A percentile compares a stretch with the other conserved stretches of the same genome.
Conservation (phyloP, 2,329 filamentous ascomycete genomes). For the Phialophora verrucosa region DNA sequence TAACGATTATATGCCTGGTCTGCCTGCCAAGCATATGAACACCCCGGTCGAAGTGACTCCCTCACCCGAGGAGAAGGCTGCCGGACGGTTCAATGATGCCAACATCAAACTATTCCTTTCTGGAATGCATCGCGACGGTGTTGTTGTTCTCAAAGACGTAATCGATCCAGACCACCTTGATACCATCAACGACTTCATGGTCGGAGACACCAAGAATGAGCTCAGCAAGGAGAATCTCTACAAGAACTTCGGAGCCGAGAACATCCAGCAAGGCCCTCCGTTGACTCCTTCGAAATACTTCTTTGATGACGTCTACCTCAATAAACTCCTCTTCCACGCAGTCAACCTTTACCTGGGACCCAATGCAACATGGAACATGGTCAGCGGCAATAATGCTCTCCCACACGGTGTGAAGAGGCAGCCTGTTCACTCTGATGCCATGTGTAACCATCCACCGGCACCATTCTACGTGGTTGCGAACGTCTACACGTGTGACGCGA, state of each 20-base stretch:
- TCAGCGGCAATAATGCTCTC: conserved; percentile 45
- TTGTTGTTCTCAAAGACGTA: conserved; percentile 43
- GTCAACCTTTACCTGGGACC: conserved; percentile 45
- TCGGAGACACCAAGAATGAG: conserved; percentile 44
- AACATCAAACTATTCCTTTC: conserved; percentile 29
- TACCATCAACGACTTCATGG: conserved; percentile 63
- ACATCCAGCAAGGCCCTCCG: conserved; percentile 47
- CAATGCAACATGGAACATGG: conserved; percentile 43
- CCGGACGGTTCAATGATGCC: conserved; percentile 24
- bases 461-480: conserved; percentile 57
- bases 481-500: conserved; percentile 53
- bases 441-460: conserved; percentile 53
- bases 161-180: conserved; percentile 39
- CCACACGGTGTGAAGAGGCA: conserved; percentile 47
- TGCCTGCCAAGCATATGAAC: conserved; percentile 25
- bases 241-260: conserved; percentile 44
- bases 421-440: conserved; percentile 50
- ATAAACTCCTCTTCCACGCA: conserved; percentile 45
- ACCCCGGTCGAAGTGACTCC: conserved; percentile 24
- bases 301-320: conserved; percentile 43
- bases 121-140: conserved; percentile 44
- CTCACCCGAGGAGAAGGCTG: conserved; percentile 12
- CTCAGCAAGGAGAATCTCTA: conserved; percentile 42
- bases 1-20: conserved; percentile 22
- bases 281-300: conserved; percentile 28